phyloP scores from a whole-genome alignment of 2,329 filamentous ascomycete genomes.

The Trichoderma asperellum region DNA sequence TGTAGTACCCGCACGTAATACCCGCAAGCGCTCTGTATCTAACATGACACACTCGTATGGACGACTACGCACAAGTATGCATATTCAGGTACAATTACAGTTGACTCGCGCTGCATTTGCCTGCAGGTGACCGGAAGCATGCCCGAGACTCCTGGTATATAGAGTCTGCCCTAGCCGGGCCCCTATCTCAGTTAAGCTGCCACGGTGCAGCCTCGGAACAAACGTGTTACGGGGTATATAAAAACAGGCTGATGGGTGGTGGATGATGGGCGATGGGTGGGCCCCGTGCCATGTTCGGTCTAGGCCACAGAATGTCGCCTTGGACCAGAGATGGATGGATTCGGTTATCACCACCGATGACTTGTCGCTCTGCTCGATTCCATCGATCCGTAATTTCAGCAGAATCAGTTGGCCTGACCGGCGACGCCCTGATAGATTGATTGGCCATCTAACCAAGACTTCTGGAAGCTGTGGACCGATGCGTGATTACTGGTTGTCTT shows the following conservation, averaged over 20 bases:
- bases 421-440: not conserved
- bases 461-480: constrained; percentile 23
- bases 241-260: not conserved
- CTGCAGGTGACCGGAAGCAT: not conserved
- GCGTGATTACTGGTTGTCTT: not conserved
- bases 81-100: not conserved
- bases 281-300: constrained; percentile 12
- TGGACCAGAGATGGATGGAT: constrained; percentile 6
- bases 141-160: not conserved
- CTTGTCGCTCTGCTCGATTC: constrained; percentile 10
- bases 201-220: constrained; percentile 6
- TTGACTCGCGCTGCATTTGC: not conserved
- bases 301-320: constrained; percentile 9
- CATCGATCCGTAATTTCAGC: constrained; percentile 27
- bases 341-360: constrained; percentile 27
- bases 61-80: not conserved
- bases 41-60: not conserved
- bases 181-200: not conserved
- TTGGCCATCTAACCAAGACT: not conserved
- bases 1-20: not conserved
- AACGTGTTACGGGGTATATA: constrained; percentile 12
- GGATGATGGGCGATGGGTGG: not conserved
- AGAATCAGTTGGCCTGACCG: constrained; percentile 23
- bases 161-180: constrained; percentile 8
- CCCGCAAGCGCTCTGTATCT: not conserved